phyloP scores from a whole-genome alignment of 805 yeast species.

The Vanderwaltozyma polyspora region DNA sequence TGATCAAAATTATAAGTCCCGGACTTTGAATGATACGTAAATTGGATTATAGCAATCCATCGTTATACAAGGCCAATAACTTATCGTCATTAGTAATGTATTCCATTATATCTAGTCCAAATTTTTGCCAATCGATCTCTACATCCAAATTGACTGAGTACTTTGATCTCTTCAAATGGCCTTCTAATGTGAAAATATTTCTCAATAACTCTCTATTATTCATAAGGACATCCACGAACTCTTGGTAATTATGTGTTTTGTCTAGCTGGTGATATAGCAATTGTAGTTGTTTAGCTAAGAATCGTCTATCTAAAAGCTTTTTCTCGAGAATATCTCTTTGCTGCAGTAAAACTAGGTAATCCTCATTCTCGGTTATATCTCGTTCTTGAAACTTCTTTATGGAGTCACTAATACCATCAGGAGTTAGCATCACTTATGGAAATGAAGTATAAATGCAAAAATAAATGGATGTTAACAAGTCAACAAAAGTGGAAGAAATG shows the following conservation, averaged over 20 bases:
- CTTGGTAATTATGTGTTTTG: constrained; percentile 23
- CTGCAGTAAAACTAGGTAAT: constrained; percentile 15
- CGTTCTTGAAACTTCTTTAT: constrained; percentile 17
- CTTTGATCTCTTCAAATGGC: constrained; percentile 5
- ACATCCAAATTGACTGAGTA: constrained; percentile 1
- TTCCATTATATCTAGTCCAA: constrained; percentile 17
- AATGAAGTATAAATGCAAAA: neutral
- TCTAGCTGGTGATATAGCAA: constrained; percentile 19
- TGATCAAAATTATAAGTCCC: too few relatives aligned
- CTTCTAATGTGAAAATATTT: constrained; percentile 24
- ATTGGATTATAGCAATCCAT: constrained; percentile 10
- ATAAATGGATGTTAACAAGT: neutral
- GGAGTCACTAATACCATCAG: constrained; percentile 8
- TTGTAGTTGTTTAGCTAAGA: constrained; percentile 15
- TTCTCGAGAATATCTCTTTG: constrained; percentile 15
- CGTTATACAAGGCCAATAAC: constrained; percentile 10
- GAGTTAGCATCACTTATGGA: constrained; percentile 8
- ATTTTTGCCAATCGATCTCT: constrained; percentile 18
- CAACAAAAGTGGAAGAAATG: neutral
- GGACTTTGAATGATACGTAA: too few relatives aligned
- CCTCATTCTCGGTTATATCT: constrained; percentile 14
- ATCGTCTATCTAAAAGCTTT: constrained; percentile 10
- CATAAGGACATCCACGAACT: constrained; percentile 20
- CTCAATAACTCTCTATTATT: constrained; percentile 16
- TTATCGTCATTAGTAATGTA: constrained; percentile 15